phyloP scores from a whole-genome alignment of 306 rosid species.

The Vigna unguiculata region DNA sequence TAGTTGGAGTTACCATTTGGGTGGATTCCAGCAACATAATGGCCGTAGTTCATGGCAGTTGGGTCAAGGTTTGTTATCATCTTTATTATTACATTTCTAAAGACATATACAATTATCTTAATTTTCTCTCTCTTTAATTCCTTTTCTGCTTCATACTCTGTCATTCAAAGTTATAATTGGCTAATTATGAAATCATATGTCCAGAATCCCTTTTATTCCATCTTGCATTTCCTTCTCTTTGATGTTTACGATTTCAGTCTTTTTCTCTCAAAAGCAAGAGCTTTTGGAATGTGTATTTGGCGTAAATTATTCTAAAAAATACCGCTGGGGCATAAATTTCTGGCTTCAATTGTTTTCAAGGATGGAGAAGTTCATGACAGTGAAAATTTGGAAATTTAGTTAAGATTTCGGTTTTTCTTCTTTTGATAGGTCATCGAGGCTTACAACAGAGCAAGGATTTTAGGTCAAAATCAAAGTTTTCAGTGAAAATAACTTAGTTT shows the following conservation, averaged over 20 bases:
- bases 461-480: conserved; percentile 29
- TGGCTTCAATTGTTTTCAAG: too few species aligned
- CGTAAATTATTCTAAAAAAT: not conserved
- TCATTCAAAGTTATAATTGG: not conserved
- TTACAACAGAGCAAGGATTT: not conserved
- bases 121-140: not conserved
- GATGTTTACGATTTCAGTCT: not conserved
- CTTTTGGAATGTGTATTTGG: conserved; percentile 1
- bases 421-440: not conserved
- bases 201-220: not conserved
- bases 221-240: not conserved
- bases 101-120: not conserved
- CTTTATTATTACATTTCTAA: not conserved
- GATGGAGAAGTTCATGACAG: not conserved
- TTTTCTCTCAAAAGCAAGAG: not conserved
- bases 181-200: not conserved
- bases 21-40: conserved; percentile 43
- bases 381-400: not conserved
- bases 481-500: not conserved
- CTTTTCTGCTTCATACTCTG: not conserved
- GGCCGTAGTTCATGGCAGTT: conserved; percentile 65
- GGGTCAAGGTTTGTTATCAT: conserved; percentile 67
- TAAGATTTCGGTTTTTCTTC: not conserved
- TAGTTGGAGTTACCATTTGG: not conserved
- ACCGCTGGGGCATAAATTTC: not conserved